Percentiles rank a stretch among this genome's conserved stretches.
phyloP scores from a whole-genome alignment of 192 early-diverging fungal species.

The Obelidium mucronatum region DNA sequence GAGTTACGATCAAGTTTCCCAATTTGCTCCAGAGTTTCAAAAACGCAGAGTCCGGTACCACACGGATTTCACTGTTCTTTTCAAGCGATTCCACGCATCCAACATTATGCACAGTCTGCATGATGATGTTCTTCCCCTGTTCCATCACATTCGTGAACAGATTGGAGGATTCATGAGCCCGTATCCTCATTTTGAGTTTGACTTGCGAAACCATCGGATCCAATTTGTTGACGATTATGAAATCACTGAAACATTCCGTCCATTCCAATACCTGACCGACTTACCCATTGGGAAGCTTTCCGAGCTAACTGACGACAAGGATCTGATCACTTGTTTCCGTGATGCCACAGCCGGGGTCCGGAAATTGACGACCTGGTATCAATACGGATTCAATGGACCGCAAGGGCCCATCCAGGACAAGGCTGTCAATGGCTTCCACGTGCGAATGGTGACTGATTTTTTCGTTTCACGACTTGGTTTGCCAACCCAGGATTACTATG shows the following conservation, averaged over 20 bases:
- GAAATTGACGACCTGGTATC: conserved; percentile 60
- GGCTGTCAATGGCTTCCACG: conserved; percentile 52
- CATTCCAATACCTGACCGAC: conserved; percentile 54
- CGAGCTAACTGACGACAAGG: conserved; percentile 41
- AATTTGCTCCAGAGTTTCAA: conserved; percentile 42
- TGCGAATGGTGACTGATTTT: conserved; percentile 56
- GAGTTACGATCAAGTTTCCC: conserved; percentile 49
- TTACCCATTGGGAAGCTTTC: conserved; percentile 38
- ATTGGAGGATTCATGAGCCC: conserved; percentile 25
- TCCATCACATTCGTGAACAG: conserved; percentile 47
- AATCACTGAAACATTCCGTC: conserved; percentile 46
- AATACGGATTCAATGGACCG: conserved; percentile 57
- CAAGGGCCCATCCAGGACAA: conserved; percentile 55
- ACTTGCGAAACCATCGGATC: conserved; percentile 46
- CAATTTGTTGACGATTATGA: conserved; percentile 49
- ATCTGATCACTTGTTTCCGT: conserved; percentile 58
- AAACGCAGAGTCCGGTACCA: conserved; percentile 56
- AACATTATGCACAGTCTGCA: conserved; percentile 66
- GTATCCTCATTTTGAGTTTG: conserved; percentile 37
- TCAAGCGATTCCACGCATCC: conserved; percentile 49
- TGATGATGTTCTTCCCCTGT: conserved; percentile 57
- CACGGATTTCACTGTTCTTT: conserved; percentile 48
- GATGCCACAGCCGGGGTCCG: conserved; percentile 55
- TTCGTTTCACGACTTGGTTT: conserved; percentile 45
- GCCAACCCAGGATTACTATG: conserved; percentile 39